Conservation (phyloP, 2,329 filamentous ascomycete species). For the Penicillium sp. region DNA sequence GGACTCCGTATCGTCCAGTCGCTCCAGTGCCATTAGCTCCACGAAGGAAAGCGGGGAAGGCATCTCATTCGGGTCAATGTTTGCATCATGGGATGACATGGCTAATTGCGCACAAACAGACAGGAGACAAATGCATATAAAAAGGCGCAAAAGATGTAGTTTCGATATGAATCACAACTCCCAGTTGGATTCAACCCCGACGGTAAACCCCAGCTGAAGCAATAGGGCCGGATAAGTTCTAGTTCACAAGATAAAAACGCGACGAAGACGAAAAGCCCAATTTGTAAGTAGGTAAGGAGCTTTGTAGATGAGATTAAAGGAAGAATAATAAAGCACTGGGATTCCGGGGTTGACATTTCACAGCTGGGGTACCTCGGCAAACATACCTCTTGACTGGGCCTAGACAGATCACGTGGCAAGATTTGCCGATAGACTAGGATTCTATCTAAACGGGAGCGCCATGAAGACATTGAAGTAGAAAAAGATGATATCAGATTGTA, state of each 20-base stretch:
- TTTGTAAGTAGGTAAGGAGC: neutral
- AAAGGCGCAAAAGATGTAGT: neutral
- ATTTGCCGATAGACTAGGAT: neutral
- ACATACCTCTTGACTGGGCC: neutral
- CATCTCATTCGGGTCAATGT: slow-evolving; percentile 7
- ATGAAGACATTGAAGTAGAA: neutral
- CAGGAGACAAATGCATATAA: neutral
- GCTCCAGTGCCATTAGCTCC: slow-evolving; percentile 34
- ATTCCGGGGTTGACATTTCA: slow-evolving; percentile 4
- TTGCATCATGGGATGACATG: slow-evolving; percentile 17
- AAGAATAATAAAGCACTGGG: neutral
- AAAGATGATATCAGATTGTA: slow-evolving; percentile 17
- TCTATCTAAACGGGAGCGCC: neutral
- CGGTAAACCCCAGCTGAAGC: neutral
- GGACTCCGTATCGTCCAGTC: slow-evolving; percentile 16
- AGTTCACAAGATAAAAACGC: neutral
- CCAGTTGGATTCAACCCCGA: neutral
- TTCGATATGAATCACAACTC: neutral
- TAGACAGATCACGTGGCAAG: slow-evolving; percentile 11
- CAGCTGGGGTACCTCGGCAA: slow-evolving; percentile 19
- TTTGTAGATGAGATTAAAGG: neutral
- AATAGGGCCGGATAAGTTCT: neutral
- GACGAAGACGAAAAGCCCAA: neutral
- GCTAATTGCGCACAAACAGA: neutral
- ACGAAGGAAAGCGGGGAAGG: slow-evolving; percentile 25